Percentiles rank a stretch among this genome's conserved stretches.
phyloP scores from a whole-genome alignment of 768 basidiomycete genomes.

The Naganishia friedmannii region DNA sequence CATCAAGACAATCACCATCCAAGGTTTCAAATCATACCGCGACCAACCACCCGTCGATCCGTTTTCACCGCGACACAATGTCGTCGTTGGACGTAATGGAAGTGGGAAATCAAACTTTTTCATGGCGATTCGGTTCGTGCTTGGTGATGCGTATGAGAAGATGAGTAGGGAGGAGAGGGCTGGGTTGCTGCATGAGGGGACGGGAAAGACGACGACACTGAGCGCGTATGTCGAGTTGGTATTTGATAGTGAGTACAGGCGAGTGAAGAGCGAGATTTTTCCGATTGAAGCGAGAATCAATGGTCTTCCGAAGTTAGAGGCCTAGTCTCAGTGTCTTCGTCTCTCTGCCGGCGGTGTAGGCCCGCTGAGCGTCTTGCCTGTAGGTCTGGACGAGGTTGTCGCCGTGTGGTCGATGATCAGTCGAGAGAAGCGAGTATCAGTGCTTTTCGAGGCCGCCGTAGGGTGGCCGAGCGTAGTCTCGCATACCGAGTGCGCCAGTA shows the following conservation, averaged over 20 bases:
- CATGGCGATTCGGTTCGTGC: constrained; percentile 95
- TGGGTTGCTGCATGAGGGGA: constrained; percentile 88
- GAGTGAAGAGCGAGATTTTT: not conserved
- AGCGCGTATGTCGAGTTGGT: constrained; percentile 96
- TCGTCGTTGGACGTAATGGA: constrained; percentile 95
- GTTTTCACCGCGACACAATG: constrained; percentile 86
- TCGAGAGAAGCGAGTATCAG: no score
- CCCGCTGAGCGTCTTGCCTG: no score
- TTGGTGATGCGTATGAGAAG: constrained; percentile 95
- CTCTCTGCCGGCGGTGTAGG: no score
- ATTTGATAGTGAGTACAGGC: constrained; percentile 66
- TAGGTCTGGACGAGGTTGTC: no score
- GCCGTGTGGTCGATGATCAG: no score
- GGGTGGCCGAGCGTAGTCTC: no score
- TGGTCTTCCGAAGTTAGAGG: no score
- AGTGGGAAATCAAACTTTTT: constrained; percentile 99
- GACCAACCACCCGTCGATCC: constrained; percentile 70
- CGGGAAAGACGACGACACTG: constrained; percentile 78
- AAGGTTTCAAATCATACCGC: constrained; percentile 80
- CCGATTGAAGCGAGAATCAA: not conserved
- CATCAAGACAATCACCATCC: constrained; percentile 52
- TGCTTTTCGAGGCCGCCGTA: no score
- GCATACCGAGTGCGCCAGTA: not conserved
- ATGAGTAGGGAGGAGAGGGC: constrained; percentile 91
- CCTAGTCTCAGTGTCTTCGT: no score